Conservation (phyloP, 768 basidiomycete genomes). For the Termitomyces titanicus region DNA sequence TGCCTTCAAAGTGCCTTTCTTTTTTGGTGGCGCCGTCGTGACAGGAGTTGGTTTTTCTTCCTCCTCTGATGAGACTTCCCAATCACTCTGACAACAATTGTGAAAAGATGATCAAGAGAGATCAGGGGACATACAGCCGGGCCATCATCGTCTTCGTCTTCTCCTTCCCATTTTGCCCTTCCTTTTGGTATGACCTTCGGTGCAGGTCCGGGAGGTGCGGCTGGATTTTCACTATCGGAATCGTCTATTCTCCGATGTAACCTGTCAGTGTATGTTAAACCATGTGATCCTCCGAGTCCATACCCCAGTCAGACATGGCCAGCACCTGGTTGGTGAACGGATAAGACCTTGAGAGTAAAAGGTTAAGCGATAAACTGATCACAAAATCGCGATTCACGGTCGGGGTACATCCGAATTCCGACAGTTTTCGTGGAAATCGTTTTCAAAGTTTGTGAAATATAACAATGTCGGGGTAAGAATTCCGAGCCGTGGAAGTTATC, state of each 20-base stretch:
- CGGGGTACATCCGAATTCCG: conserved; percentile 13
- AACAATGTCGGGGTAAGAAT: conserved; percentile 16
- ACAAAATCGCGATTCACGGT: conserved; percentile 25
- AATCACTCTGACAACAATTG: conserved; percentile 68
- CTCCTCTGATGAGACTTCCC: conserved; percentile 86
- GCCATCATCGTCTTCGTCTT: conserved; percentile 81
- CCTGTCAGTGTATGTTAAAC: background rate
- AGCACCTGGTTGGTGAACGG: conserved; percentile 6
- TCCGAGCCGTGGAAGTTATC: background rate
- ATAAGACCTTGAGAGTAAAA: conserved; percentile 10
- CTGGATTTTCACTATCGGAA: conserved; percentile 35
- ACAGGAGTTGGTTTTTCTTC: conserved; percentile 45
- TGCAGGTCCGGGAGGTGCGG: conserved; percentile 19
- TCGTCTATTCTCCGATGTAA: conserved; percentile 17
- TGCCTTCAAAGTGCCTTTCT: conserved; percentile 88
- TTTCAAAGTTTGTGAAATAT: conserved; percentile 12
- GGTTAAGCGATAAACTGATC: conserved; percentile 18
- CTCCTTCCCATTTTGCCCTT: conserved; percentile 82
- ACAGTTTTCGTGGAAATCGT: conserved; percentile 19
- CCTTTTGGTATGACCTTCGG: conserved; percentile 23
- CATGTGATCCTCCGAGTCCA: conserved; percentile 1
- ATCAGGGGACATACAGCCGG: conserved; percentile 59
- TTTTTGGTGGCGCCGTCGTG: conserved; percentile 69
- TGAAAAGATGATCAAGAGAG: conserved; percentile 6
- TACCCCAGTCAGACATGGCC: conserved; percentile 42